Evolutionary conservation across 495 filamentous ascomycete genomes (phyloP).

Genomic region (Glutinoglossum americanum): DNA sequence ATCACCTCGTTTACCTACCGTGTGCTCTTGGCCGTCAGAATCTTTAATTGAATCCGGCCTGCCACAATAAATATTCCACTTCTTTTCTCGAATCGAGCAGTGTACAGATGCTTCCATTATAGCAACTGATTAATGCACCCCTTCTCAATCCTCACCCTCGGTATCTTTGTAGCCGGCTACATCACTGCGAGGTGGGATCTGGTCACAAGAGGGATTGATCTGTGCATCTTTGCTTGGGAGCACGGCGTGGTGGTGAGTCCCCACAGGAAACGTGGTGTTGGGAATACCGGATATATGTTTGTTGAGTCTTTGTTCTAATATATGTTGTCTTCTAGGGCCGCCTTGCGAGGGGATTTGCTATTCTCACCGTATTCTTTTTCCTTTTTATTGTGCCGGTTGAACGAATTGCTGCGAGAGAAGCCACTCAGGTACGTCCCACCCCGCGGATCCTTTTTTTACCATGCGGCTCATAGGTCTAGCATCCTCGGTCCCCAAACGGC

Average conservation of each 20-base stretch:
- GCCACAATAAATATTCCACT: neutral
- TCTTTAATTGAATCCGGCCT: neutral
- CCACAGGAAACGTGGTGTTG: constrained; percentile 11
- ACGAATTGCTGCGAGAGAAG: constrained; percentile 46
- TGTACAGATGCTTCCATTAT: constrained; percentile 2
- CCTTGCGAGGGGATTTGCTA: constrained; percentile 49
- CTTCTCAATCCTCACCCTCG: constrained; percentile 79
- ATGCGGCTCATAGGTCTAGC: constrained; percentile 25
- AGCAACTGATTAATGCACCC: constrained; percentile 64
- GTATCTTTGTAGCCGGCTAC: constrained; percentile 98
- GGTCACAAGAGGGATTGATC: constrained; percentile 82
- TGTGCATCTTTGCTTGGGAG: constrained; percentile 93
- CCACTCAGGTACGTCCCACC: constrained; percentile 32
- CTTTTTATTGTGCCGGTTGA: constrained; percentile 53
- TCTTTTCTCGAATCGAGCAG: neutral
- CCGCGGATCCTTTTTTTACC: neutral
- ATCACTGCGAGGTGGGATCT: constrained; percentile 97
- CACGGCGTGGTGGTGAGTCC: constrained; percentile 86
- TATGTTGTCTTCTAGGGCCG: constrained; percentile 28
- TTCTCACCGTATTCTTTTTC: constrained; percentile 58
- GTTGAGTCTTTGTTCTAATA: neutral
- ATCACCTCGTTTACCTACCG: neutral
- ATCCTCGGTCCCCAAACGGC: constrained; percentile 58
- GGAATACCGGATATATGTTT: constrained; percentile 15
- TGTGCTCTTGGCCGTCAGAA: neutral